Evolutionary conservation across 2,329 filamentous ascomycete genomes (phyloP), one percentile per base, ranked within the genome.

Genomic region (Colletotrichum simmondsii): DNA sequence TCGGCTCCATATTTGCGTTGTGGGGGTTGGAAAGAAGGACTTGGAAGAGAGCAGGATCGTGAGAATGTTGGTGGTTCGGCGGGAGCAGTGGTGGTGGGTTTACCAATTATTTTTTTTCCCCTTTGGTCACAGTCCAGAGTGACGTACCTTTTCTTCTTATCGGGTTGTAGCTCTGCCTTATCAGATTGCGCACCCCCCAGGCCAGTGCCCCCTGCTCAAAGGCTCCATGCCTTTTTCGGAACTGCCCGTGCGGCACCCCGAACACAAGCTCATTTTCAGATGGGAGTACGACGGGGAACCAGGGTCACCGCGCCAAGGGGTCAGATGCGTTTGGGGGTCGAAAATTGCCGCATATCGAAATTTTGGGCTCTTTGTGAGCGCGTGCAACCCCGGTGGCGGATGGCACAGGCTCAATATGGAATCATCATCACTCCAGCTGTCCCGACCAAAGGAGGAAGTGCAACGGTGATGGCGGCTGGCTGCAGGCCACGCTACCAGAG

Each of bases 1-100:
- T 76, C 28, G 70, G 56, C 7, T 83, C 79, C 82, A 84, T 84
- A 14, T n/a, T 75, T 54, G 28, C 7, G n/a, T 52, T 6, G 7
- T 12, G 59, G 12, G 19, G 14, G 32, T n/a, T 42, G 26, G 60
- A 28, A 22, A 54, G 28, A 11, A 22, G 30, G 26, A 46, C 52
- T 54, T 46, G 5, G 12, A n/a, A 14, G 12, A 19, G 19, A n/a
- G 42, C 42, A 53, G n/a, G 12, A 49, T 14, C 1, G 32, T 30
- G 12, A 10, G 30, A 16, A 16, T 52, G 37, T 32, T 26, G 54
- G 22, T 16, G 16, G n/a, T 14, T 22, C 32, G 14, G 12, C 37
- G 5, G 37, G 4, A 32, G n/a, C 37, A 7, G 28, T 28, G 30
- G 32, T 70, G 66, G 66, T 70, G 67, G 60, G 60, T 28, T 28